Evolutionary conservation across 1,139 yeast species (phyloP).

Genomic region (Magnusiomyces paraingens): DNA sequence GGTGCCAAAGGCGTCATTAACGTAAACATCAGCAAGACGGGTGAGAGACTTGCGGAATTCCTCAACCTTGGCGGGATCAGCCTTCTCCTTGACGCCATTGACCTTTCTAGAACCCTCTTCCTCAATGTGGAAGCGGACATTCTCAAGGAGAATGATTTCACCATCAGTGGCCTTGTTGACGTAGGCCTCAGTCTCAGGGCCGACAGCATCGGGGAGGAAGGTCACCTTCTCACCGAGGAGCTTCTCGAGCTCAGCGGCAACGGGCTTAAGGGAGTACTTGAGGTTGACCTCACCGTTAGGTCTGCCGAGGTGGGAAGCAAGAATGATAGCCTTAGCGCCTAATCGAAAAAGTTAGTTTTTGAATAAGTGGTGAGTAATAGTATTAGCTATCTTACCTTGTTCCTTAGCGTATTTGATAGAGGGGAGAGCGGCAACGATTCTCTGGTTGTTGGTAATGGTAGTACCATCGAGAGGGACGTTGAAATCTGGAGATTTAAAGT

Average conservation of each 20-base stretch:
- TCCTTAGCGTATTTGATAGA: conserved; percentile 89
- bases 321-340: conserved; percentile 71
- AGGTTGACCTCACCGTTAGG: conserved; percentile 85
- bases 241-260: conserved; percentile 74
- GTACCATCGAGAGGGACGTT: conserved; percentile 95
- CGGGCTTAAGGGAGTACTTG: conserved; percentile 88
- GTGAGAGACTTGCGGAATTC: conserved; percentile 84
- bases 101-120: conserved; percentile 93
- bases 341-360: neutral
- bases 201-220: conserved; percentile 84
- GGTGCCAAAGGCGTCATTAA: conserved; percentile 97
- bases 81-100: conserved; percentile 87
- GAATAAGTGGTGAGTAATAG: neutral
- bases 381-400: conserved; percentile 35
- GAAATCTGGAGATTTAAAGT: conserved; percentile 44
- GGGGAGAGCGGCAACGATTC: conserved; percentile 97
- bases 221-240: conserved; percentile 64
- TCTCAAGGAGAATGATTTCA: conserved; percentile 75
- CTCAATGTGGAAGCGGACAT: conserved; percentile 92
- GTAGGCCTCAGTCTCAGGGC: conserved; percentile 72
- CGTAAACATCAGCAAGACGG: conserved; percentile 86
- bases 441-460: conserved; percentile 95
- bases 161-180: conserved; percentile 68
- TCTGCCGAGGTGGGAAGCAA: conserved; percentile 96
- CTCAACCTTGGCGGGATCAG: conserved; percentile 72